Conservation (phyloP, 192 early-diverging fungal species). For the Gonapodya prolifera region DNA sequence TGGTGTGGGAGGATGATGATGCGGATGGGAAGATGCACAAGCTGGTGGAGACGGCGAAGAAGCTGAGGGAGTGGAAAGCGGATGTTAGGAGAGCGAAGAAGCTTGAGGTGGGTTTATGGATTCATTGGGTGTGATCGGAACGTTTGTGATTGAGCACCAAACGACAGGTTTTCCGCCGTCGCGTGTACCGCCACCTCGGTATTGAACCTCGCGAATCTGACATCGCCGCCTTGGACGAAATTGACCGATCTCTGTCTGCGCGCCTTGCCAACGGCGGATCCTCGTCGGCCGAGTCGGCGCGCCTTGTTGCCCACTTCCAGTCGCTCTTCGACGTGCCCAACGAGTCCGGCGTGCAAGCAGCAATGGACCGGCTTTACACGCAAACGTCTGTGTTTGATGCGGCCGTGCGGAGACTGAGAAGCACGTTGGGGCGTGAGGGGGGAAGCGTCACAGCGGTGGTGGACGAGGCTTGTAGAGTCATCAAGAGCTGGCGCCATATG, state of each 20-base stretch:
- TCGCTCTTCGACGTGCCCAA: not conserved
- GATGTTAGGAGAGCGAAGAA: not conserved
- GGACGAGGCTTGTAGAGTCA: not conserved
- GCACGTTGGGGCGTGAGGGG: not conserved
- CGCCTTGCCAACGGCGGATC: not conserved
- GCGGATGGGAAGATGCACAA: not conserved
- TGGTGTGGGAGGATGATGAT: constrained; percentile 2
- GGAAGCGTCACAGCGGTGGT: not conserved
- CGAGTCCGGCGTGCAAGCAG: not conserved
- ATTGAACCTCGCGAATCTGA: not conserved
- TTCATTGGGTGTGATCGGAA: not conserved
- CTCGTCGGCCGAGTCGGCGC: not conserved
- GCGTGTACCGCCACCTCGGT: not conserved
- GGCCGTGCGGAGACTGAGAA: not conserved
- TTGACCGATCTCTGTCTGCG: not conserved
- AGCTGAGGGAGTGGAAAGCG: not conserved
- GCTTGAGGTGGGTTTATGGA: not conserved
- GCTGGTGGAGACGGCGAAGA: not conserved
- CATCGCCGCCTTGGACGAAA: not conserved
- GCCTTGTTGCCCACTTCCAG: not conserved
- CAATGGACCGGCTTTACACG: not conserved
- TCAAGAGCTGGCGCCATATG: not conserved
- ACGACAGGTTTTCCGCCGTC: not conserved
- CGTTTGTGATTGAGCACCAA: not conserved
- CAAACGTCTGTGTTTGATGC: not conserved